phyloP scores from a whole-genome alignment of 1,284 basidiomycete genomes.

The Puccinia polysora region DNA sequence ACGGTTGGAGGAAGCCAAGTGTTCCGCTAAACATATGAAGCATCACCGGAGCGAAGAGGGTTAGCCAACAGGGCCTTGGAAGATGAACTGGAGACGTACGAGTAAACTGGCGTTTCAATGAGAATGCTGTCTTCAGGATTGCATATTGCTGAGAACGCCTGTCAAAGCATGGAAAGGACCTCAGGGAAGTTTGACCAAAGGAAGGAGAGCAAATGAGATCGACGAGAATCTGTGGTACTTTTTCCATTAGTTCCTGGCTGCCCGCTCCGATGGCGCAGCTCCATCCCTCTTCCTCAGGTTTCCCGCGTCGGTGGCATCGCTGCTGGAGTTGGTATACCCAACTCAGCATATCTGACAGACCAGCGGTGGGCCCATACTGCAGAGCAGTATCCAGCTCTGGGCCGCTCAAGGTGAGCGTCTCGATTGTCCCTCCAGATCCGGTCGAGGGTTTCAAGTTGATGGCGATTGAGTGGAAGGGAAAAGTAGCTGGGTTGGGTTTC shows the following conservation, averaged over 20 bases:
- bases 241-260: conserved; percentile 42
- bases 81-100: too few relatives aligned
- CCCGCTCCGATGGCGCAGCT: conserved; percentile 34
- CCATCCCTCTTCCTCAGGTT: conserved; percentile 39
- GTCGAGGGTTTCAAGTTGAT: conserved; percentile 52
- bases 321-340: conserved; percentile 49
- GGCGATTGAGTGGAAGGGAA: conserved; percentile 75
- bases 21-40: conserved; percentile 23
- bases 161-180: background rate
- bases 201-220: background rate
- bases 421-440: background rate
- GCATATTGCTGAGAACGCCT: conserved; percentile 41
- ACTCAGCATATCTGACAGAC: conserved; percentile 47
- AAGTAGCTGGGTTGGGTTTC: conserved; percentile 77
- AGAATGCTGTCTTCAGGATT: conserved; percentile 42
- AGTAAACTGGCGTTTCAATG: conserved; percentile 42
- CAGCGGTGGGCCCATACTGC: conserved; percentile 51
- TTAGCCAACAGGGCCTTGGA: background rate
- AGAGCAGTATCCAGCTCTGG: conserved; percentile 49
- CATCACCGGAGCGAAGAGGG: background rate
- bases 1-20: conserved; percentile 22
- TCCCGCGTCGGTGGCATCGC: conserved; percentile 48
- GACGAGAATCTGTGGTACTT: conserved; percentile 9
- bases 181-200: background rate
- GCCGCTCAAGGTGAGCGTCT: conserved; percentile 46